Evolutionary conservation across 306 rosid genomes (phyloP).

Genomic region (Prosopis cineraria): DNA sequence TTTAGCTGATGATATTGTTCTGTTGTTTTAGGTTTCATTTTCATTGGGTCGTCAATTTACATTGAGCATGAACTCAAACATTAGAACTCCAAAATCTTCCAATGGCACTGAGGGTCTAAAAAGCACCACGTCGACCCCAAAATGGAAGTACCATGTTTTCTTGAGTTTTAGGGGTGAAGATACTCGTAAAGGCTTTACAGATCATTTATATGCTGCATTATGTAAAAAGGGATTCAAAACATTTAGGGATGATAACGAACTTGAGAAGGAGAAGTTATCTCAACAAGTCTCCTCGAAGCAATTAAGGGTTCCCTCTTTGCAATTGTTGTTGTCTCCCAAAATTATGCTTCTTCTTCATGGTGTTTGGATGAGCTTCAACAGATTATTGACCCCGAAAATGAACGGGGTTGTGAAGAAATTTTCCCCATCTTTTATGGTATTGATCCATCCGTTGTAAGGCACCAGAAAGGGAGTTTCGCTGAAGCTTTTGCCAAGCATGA

Average conservation of each 20-base stretch:
- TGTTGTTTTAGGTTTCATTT: too few species aligned
- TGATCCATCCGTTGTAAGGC: background rate
- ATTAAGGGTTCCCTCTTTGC: background rate
- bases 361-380: constrained; percentile 11
- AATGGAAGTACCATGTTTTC: background rate
- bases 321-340: background rate
- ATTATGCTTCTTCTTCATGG: background rate
- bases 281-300: background rate
- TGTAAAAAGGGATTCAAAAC: background rate
- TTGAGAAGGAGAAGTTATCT: background rate
- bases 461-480: background rate
- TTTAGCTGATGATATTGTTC: too few species aligned
- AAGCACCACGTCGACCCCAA: background rate
- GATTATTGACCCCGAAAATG: background rate
- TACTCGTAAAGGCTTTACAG: background rate
- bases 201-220: background rate
- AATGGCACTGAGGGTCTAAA: background rate
- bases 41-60: too few species aligned
- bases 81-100: background rate
- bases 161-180: constrained; percentile 15
- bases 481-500: background rate
- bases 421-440: background rate
- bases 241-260: background rate
- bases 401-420: background rate
- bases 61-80: too few species aligned